Percentiles rank a stretch among this genome's conserved stretches.
Evolutionary conservation across 164 flowering plant species (phyloP).

Genomic region (Vitis cinerea): DNA sequence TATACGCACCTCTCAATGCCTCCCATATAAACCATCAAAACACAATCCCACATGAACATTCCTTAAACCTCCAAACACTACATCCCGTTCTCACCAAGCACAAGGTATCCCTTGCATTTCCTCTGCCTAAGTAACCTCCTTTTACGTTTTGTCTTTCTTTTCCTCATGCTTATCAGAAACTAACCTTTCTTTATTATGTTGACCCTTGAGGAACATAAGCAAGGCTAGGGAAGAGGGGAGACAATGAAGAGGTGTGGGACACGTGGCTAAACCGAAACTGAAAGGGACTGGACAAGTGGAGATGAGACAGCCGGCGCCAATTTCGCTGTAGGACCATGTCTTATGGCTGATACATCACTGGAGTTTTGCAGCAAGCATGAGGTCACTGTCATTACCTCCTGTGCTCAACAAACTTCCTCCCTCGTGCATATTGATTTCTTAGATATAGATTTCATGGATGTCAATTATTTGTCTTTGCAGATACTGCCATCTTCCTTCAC

Average conservation of each 20-base stretch:
- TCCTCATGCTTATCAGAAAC: no score
- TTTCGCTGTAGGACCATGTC: neutral
- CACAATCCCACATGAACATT: constrained; percentile 12
- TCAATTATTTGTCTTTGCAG: no score
- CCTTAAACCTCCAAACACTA: neutral
- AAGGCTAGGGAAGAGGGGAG: neutral
- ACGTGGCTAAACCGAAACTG: neutral
- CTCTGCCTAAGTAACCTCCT: constrained; percentile 8
- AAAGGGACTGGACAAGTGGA: constrained; percentile 1
- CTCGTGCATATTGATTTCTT: no score
- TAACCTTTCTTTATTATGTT: neutral
- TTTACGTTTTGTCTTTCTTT: no score
- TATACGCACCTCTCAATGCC: neutral
- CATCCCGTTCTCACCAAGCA: constrained; percentile 9
- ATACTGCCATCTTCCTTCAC: no score
- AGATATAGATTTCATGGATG: no score
- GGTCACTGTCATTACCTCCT: no score
- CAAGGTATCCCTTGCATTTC: constrained; percentile 10
- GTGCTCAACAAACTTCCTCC: no score
- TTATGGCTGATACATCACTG: no score
- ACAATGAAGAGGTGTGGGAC: neutral
- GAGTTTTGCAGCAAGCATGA: no score
- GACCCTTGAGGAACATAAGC: neutral
- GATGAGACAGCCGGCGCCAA: constrained; percentile 15
- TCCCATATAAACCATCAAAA: neutral